phyloP scores from a whole-genome alignment of 371 early-diverging fungal genomes.

The Mortierella sp. region DNA sequence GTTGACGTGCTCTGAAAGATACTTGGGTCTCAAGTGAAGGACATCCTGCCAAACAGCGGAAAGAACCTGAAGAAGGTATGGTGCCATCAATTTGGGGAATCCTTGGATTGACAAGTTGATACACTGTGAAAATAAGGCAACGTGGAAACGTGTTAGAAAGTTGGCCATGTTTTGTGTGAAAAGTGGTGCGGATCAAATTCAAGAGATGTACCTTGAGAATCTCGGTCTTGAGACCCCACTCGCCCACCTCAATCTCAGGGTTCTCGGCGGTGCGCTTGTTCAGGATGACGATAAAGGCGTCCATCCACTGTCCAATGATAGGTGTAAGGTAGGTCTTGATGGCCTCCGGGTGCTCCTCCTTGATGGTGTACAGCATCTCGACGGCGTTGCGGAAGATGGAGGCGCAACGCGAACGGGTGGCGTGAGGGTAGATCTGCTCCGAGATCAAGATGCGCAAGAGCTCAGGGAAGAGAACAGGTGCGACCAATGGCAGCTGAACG shows the following conservation, averaged over 20 bases:
- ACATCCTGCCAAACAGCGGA: conserved; percentile 80
- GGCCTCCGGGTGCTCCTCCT: conserved; percentile 80
- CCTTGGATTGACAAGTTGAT: conserved; percentile 71
- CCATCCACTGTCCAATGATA: conserved; percentile 84
- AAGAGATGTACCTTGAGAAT: conserved; percentile 68
- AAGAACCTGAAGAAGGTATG: conserved; percentile 65
- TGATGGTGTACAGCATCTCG: conserved; percentile 84
- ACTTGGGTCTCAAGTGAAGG: conserved; percentile 66
- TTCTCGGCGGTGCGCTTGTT: conserved; percentile 67
- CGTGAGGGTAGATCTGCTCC: conserved; percentile 72
- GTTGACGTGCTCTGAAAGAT: conserved; percentile 68
- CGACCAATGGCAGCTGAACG: conserved; percentile 84
- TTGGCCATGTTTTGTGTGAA: not conserved
- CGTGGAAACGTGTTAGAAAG: not conserved
- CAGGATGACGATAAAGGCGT: conserved; percentile 75
- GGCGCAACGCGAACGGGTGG: conserved; percentile 84
- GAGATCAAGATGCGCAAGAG: conserved; percentile 80
- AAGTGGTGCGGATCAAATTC: not conserved
- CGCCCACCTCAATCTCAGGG: conserved; percentile 64
- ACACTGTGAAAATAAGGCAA: conserved; percentile 53
- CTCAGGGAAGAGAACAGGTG: conserved; percentile 86
- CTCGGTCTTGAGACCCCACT: conserved; percentile 80
- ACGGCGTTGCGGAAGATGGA: conserved; percentile 86
- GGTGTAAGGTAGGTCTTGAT: conserved; percentile 80
- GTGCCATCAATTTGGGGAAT: conserved; percentile 72